Evolutionary conservation across 169 alveolate genomes (phyloP), one percentile per base, ranked within the genome.

Genomic region (Eimeria necatrix): DNA sequence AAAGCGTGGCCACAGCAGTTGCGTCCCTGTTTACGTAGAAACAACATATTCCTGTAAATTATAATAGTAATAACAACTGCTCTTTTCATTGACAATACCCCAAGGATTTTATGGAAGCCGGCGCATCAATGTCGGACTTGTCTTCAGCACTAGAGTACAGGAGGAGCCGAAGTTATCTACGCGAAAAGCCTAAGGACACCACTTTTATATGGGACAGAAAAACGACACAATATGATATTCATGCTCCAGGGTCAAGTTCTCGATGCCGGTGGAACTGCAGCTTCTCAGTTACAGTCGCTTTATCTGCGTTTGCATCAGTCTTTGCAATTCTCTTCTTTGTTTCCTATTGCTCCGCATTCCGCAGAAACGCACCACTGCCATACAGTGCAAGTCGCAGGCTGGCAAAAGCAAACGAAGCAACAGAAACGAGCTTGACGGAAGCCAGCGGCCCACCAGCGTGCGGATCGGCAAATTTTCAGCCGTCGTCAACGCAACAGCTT

Each of bases 231-330:
- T 2, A 32, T 32, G 41, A 32, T 73, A n/a, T 6, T 53, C 12
- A 73, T 73, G 56, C 26, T 3, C 59, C 56, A 10, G 16, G 10
- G 60, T 18, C 85, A 32, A 46, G 85, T 4, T 48, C 61, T 41
- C 0, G 18, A 4, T 16, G 12, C 85, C 41, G 85, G 18, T 48
- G 49, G 61, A 6, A 60, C 4, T 32, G 4, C 61, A 20, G 20
- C 16, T 26, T 24, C 61, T 46, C 48, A 6, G 6, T 14, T 16
- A 60, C 61, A 56, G 32, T 74, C 0, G 9, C 61, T 41, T 51
- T 74, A 48, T 14, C 32, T 74, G 61, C 85, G 49, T 48, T 74
- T 20, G 85, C 61, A 18, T 74, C 85, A 16, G 61, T 74, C 41
- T 18, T 48, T 48, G 85, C 85, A 6, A 20, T 74, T 14, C 64